phyloP scores from a whole-genome alignment of 2,329 filamentous ascomycete species.

The Fusarium sp. region DNA sequence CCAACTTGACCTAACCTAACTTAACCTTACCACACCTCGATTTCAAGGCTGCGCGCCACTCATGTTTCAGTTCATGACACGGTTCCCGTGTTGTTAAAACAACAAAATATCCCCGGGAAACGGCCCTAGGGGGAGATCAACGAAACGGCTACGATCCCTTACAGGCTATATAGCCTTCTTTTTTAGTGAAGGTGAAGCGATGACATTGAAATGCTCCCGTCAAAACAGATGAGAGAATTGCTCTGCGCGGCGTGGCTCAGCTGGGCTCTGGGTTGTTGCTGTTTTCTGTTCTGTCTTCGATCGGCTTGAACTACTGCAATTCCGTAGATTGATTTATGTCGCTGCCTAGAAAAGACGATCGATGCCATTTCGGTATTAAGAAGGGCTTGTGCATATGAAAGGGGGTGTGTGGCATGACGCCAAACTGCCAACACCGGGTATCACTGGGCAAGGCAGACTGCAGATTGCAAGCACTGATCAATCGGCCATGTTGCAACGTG shows the following conservation, averaged over 20 bases:
- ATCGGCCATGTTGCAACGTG: neutral
- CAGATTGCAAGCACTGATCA: neutral
- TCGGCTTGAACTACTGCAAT: constrained; percentile 22
- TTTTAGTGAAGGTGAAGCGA: constrained; percentile 1
- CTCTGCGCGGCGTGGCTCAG: constrained; percentile 15
- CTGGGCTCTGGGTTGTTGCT: neutral
- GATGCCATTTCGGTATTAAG: constrained; percentile 34
- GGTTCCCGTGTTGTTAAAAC: constrained; percentile 19
- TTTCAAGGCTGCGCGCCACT: constrained; percentile 26
- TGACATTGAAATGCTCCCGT: constrained; percentile 24
- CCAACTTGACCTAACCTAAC: too few species aligned
- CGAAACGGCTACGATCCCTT: constrained; percentile 30
- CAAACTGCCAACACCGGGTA: constrained; percentile 6
- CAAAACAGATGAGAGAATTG: constrained; percentile 4
- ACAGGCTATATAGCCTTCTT: neutral
- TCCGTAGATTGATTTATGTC: constrained; percentile 34
- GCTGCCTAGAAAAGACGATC: constrained; percentile 38
- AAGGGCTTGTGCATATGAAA: constrained; percentile 20
- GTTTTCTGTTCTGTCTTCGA: neutral
- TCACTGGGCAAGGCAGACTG: constrained; percentile 19
- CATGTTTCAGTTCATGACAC: constrained; percentile 34
- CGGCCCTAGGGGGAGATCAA: constrained; percentile 25
- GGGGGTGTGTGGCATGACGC: neutral
- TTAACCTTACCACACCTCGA: neutral
- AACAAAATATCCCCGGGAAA: constrained; percentile 15